These are phyloP conservation scores for Globisporangium lucens DNA, from an alignment of 352 stramenopile genomes.

Conservation along the genomic window DNA sequence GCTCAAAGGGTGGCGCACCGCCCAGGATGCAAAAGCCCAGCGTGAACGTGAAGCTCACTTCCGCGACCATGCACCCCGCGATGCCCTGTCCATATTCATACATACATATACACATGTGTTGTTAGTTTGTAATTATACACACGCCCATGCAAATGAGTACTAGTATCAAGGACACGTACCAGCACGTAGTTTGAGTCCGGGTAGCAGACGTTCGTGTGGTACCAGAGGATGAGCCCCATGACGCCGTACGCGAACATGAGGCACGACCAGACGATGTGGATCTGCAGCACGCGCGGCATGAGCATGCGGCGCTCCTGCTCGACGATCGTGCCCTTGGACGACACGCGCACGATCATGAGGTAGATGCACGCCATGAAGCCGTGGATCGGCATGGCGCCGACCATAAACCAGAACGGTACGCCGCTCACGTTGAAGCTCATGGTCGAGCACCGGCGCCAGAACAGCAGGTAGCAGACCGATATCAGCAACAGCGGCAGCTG, in stretches of 20 bases:
- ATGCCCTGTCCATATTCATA: constrained; percentile 34
- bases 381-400: constrained; percentile 58
- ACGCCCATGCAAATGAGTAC: no score
- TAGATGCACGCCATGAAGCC: constrained; percentile 85
- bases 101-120: neutral
- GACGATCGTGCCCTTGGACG: constrained; percentile 81
- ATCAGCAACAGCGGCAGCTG: constrained; percentile 69
- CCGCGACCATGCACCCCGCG: constrained; percentile 48
- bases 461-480: constrained; percentile 54
- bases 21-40: constrained; percentile 70
- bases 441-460: constrained; percentile 64
- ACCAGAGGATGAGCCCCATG: constrained; percentile 63
- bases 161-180: constrained; percentile 26
- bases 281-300: constrained; percentile 79
- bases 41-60: constrained; percentile 71
- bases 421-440: constrained; percentile 56
- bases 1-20: constrained; percentile 34
- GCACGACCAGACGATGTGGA: constrained; percentile 71
- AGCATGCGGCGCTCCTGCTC: constrained; percentile 84
- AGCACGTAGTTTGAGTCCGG: constrained; percentile 76
- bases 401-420: constrained; percentile 78
- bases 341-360: constrained; percentile 84
- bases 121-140: neutral
- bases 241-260: constrained; percentile 63
- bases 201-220: constrained; percentile 62